Conservation (phyloP, 2,329 filamentous ascomycete genomes). For the Apiospora marii region DNA sequence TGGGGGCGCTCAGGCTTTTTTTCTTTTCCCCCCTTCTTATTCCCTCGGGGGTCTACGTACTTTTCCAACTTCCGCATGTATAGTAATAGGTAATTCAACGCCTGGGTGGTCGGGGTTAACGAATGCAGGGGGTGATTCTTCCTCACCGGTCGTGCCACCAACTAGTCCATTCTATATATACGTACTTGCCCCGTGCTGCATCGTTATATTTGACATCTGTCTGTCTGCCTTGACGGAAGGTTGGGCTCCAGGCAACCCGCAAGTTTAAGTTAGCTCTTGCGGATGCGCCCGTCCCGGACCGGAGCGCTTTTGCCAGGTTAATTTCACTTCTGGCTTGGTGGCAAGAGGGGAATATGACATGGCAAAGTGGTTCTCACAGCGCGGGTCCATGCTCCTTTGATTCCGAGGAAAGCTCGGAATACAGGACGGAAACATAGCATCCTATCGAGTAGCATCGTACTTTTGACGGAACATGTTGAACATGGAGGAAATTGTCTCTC, state of each 20-base stretch:
- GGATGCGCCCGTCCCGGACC: slow-evolving; percentile 1
- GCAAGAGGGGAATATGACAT: neutral
- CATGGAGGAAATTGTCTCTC: neutral
- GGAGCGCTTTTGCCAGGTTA: neutral
- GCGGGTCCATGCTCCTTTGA: neutral
- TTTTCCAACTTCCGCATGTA: neutral
- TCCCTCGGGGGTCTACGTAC: neutral
- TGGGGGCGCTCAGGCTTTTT: neutral
- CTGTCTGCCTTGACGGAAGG: neutral
- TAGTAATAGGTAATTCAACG: neutral
- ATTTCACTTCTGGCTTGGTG: neutral
- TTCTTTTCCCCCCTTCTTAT: neutral
- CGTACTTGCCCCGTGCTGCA: neutral
- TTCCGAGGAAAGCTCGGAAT: neutral
- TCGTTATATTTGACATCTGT: neutral
- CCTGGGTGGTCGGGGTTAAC: neutral
- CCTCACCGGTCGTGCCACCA: neutral
- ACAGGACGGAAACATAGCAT: neutral
- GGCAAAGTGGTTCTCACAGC: neutral
- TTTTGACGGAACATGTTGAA: neutral
- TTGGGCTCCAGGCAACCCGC: neutral
- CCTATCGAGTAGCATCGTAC: no score
- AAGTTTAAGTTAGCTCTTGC: neutral
- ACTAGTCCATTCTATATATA: neutral
- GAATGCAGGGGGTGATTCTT: neutral